Evolutionary conservation across 345 rosid genomes (phyloP), one percentile per base, ranked within the genome.

Genomic region (Turritis glabra): DNA sequence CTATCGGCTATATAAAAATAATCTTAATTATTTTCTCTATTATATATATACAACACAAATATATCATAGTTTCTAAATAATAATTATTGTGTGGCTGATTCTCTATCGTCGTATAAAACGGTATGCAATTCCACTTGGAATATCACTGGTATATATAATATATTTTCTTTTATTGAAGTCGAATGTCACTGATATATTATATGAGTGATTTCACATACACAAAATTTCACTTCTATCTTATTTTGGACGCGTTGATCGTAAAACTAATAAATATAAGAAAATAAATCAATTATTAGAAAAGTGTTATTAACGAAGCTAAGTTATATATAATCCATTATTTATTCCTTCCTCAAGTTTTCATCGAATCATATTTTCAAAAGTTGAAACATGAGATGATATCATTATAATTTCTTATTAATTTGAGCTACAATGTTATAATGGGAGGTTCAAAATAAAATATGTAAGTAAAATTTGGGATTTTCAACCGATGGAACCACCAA

Each of bases 31-130:
- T n/a, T n/a, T n/a, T n/a, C n/a, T n/a, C n/a, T 55, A 25, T 10
- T 53, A 5, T 23, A 8, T 14, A 21, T 63, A 25, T n/a, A 53
- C 13, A 72, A 30, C 37, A 32, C 13, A 63, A 32, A 11, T 43
- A 47, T 9, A 58, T 18, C 0, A 0, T 67, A 47, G 17, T 74
- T 66, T 57, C 52, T 48, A 66, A 33, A 9, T 74, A 33, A 9
- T 74, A 25, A 56, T 57, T 14, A 32, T 47, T 66, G 18, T 58
- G 67, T 67, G 78, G 67, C 53, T 56, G 14, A 55, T 26, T 73
- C 26, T 55, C 65, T 62, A 43, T 44, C 50, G 33, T 23, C 69
- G 69, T 41, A 32, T 73, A 46, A 64, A 63, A 30, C 41, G 7
- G 46, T 63, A n/a, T 41, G 56, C 27, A 64, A n/a, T 32, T 15